phyloP scores from a whole-genome alignment of 1,284 basidiomycete species.

The Sanghuangporus baumii region DNA sequence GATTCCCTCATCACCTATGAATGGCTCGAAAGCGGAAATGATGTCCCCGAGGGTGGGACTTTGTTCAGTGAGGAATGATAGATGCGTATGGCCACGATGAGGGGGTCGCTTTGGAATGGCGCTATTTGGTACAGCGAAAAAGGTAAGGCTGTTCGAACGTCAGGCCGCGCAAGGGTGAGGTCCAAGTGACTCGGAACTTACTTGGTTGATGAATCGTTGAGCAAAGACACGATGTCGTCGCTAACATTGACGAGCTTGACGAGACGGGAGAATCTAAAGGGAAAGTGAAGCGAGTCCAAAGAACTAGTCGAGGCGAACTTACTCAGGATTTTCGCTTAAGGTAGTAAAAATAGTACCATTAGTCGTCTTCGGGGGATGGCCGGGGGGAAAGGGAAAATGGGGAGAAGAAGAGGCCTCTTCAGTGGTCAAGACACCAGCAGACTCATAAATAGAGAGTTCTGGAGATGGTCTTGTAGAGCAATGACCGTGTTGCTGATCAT shows the following conservation, averaged over 20 bases:
- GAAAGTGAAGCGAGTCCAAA: background rate
- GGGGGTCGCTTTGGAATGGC: conserved; percentile 31
- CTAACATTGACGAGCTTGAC: conserved; percentile 42
- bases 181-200: conserved; percentile 19
- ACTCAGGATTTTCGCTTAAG: conserved; percentile 2
- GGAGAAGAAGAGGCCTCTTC: background rate
- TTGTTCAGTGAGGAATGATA: background rate
- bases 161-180: background rate
- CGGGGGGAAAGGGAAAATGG: background rate
- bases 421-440: background rate
- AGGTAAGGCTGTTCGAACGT: conserved; percentile 37
- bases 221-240: conserved; percentile 34
- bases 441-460: background rate
- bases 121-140: conserved; percentile 47
- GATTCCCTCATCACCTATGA: background rate
- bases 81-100: conserved; percentile 6
- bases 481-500: background rate
- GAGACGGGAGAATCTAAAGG: conserved; percentile 33
- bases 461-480: background rate
- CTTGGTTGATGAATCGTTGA: conserved; percentile 38
- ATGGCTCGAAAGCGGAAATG: background rate
- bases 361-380: background rate
- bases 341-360: background rate
- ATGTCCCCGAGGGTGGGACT: conserved; percentile 14
- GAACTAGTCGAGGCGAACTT: background rate